Percentiles rank a stretch among this genome's conserved stretches.
These are phyloP conservation scores for Kazachstania martiniae DNA, from an alignment of 805 yeast genomes.

Conservation along the genomic window DNA sequence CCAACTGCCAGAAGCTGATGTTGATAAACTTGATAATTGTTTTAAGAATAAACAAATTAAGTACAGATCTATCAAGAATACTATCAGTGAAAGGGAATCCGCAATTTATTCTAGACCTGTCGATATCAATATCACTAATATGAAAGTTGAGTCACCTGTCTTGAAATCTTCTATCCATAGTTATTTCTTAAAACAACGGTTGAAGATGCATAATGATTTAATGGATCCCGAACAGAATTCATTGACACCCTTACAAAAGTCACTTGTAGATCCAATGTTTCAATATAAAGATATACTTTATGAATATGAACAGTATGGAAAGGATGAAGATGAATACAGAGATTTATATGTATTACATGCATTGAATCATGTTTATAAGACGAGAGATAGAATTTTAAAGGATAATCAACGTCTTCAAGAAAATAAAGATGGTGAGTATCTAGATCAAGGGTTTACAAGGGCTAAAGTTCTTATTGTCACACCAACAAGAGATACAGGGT, in stretches of 20 bases:
- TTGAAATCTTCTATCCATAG: constrained; percentile 17
- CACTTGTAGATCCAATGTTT: constrained; percentile 53
- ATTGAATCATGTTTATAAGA: constrained; percentile 74
- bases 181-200: constrained; percentile 39
- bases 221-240: constrained; percentile 13
- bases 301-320: constrained; percentile 39
- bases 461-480: constrained; percentile 76
- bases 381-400: constrained; percentile 74
- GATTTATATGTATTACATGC: constrained; percentile 60
- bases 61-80: constrained; percentile 15
- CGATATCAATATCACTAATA: constrained; percentile 7
- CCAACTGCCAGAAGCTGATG: constrained; percentile 27
- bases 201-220: constrained; percentile 23
- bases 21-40: constrained; percentile 30
- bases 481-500: constrained; percentile 77
- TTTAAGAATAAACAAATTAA: constrained; percentile 24
- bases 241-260: constrained; percentile 37
- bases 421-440: constrained; percentile 44
- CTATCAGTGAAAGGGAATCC: constrained; percentile 13
- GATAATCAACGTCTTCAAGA: constrained; percentile 51
- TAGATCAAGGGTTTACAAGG: constrained; percentile 94
- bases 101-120: constrained; percentile 21
- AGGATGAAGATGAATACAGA: constrained; percentile 44
- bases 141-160: constrained; percentile 12
- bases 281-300: constrained; percentile 61